Base-by-base conservation (phyloP, 2,329 filamentous ascomycete species). In the Fusarium humuli region DNA sequence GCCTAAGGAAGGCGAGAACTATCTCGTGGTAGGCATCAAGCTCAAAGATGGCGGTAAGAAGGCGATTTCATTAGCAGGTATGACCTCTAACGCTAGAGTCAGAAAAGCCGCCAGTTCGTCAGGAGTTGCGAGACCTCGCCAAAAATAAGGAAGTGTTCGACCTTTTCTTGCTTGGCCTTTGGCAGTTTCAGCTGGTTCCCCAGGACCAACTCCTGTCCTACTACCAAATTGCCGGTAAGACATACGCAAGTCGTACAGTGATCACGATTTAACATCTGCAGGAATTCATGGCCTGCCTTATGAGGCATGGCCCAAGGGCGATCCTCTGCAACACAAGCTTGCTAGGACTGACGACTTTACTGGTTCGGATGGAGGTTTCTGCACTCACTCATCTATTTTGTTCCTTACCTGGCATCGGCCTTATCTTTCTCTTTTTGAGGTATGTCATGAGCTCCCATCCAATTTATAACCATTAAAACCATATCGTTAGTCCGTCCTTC, bases 41-140 rank as follows among this genome's bases (percentile, higher is more conserved):
- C 34, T 37, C 6, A 37, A 37, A n/a, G 9, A 10, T 37, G 34
- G 34, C 8, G 34, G 34, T 37, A 37, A 37, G 34, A 18, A 37
- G 6, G 9, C 12, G 4, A 7, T 37, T 6, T n/a, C 2, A n/a
- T 4, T 37, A 1, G 10, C n/a, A 9, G 8, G 3, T n/a, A 37
- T 11, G 10, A 37, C 11, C 8, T 37, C 18, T 37, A 11, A 37
- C 16, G 2, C 16, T 37, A 0, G 12, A n/a, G 2, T 10, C 16
- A 37, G 34, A 37, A n/a, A 37, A 37, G 16, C 16, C 34, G 34
- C 34, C n/a, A n/a, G 16, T 37, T n/a, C 34, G 34, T n/a, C 14
- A n/a, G 2, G 34, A 37, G 16, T 8, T 37, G 16, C 34, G 34
- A 37, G 34, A 37, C 16, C 34, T 37, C 34, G 34, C 34, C 16